These are phyloP conservation scores for Ceratobasidium sp. DNA, from an alignment of 1,284 basidiomycete species.

Conservation along the genomic window DNA sequence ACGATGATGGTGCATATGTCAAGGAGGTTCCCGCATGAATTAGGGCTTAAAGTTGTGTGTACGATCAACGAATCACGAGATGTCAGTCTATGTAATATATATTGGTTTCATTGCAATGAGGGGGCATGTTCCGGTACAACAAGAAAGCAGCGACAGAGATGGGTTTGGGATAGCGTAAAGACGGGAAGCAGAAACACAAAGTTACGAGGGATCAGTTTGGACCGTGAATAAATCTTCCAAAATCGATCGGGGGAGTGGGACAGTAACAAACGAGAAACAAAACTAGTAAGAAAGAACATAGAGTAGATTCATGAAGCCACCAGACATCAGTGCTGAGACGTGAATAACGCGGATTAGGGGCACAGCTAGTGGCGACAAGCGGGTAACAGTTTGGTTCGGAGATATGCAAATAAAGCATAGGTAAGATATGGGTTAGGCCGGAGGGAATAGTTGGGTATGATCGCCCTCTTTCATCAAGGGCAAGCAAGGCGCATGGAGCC, in stretches of 20 bases:
- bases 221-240: slow-evolving; percentile 37
- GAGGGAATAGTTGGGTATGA: slow-evolving; percentile 16
- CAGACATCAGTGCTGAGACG: slow-evolving; percentile 15
- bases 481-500: slow-evolving; percentile 12
- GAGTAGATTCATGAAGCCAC: not conserved
- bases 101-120: slow-evolving; percentile 32
- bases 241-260: slow-evolving; percentile 10
- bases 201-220: slow-evolving; percentile 6
- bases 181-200: not conserved
- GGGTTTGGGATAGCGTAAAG: not conserved
- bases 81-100: slow-evolving; percentile 24
- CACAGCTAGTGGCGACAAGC: slow-evolving; percentile 7
- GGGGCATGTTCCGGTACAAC: slow-evolving; percentile 32
- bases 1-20: slow-evolving; percentile 23
- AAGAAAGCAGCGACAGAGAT: not conserved
- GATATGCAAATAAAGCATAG: slow-evolving; percentile 29
- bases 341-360: slow-evolving; percentile 9
- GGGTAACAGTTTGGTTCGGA: slow-evolving; percentile 8
- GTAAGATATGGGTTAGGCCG: slow-evolving; percentile 25
- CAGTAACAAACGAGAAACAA: slow-evolving; percentile 3
- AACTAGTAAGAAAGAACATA: slow-evolving; percentile 8
- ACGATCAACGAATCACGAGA: not conserved
- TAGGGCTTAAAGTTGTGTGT: not conserved
- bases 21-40: slow-evolving; percentile 30
- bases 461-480: slow-evolving; percentile 7